A percentile compares a stretch with the other conserved stretches of the same genome.
These are phyloP conservation scores for Ceriops zippeliana DNA, from an alignment of 345 rosid genomes.

Conservation along the genomic window DNA sequence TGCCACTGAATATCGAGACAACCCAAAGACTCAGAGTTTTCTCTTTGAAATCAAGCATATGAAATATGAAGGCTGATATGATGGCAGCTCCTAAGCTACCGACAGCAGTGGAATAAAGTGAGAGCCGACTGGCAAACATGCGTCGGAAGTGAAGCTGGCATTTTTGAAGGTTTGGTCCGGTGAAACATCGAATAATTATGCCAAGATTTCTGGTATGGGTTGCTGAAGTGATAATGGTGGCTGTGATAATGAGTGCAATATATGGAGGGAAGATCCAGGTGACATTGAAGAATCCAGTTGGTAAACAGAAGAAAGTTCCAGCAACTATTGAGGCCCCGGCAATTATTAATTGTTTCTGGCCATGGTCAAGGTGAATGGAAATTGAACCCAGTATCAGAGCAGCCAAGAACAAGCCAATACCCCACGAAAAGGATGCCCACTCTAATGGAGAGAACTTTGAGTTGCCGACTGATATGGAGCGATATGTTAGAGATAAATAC, in stretches of 20 bases:
- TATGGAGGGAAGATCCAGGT: conserved; percentile 46
- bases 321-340: conserved; percentile 43
- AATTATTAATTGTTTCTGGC: conserved; percentile 28
- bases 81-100: conserved; percentile 51
- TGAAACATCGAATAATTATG: conserved; percentile 41
- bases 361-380: conserved; percentile 42
- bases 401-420: conserved; percentile 39
- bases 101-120: conserved; percentile 40
- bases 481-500: conserved; percentile 32
- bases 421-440: conserved; percentile 64
- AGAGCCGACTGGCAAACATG: conserved; percentile 48
- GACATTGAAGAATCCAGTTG: conserved; percentile 43
- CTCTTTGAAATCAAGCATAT: conserved; percentile 42
- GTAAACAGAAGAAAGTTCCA: conserved; percentile 55
- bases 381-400: conserved; percentile 29
- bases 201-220: conserved; percentile 57
- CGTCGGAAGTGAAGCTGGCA: conserved; percentile 32
- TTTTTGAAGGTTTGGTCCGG: conserved; percentile 27
- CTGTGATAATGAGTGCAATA: conserved; percentile 32
- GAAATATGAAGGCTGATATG: conserved; percentile 45
- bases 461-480: conserved; percentile 15
- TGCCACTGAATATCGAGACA: conserved; percentile 61
- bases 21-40: conserved; percentile 44
- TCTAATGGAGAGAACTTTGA: conserved; percentile 44
- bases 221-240: conserved; percentile 38